Evolutionary conservation across 1,139 yeast genomes (phyloP).

Genomic region (Ogataea hybrid): DNA sequence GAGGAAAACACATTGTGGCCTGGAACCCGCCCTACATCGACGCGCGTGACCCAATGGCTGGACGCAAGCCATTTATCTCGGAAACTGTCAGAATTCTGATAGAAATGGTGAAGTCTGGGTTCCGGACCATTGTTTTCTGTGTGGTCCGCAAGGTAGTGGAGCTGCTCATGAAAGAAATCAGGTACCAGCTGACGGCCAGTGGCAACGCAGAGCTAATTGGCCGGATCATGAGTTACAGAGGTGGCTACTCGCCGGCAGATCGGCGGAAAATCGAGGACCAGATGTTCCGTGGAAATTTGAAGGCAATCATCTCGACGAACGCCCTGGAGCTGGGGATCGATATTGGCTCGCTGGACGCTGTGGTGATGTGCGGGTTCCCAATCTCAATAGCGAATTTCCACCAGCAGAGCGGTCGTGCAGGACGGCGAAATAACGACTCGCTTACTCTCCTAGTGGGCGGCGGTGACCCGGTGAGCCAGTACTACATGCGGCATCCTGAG

Average conservation of each 20-base stretch:
- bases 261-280: slow-evolving; percentile 82
- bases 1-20: slow-evolving; percentile 67
- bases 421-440: slow-evolving; percentile 74
- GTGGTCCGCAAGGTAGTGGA: slow-evolving; percentile 86
- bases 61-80: slow-evolving; percentile 68
- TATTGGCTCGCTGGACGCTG: slow-evolving; percentile 89
- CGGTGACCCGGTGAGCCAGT: slow-evolving; percentile 82
- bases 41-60: slow-evolving; percentile 51
- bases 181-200: slow-evolving; percentile 46
- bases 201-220: slow-evolving; percentile 46
- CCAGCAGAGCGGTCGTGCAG: slow-evolving; percentile 97
- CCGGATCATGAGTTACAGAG: slow-evolving; percentile 88
- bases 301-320: slow-evolving; percentile 90
- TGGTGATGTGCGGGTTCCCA: slow-evolving; percentile 90
- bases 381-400: slow-evolving; percentile 80
- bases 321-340: slow-evolving; percentile 96
- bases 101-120: slow-evolving; percentile 56
- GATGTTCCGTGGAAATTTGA: slow-evolving; percentile 82
- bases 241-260: slow-evolving; percentile 87
- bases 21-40: slow-evolving; percentile 81
- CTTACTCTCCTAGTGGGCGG: slow-evolving; percentile 83
- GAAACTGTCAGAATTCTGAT: slow-evolving; percentile 77
- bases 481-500: slow-evolving; percentile 70
- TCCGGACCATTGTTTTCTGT: slow-evolving; percentile 89
- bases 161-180: slow-evolving; percentile 76